Base-by-base conservation (phyloP, 2,329 filamentous ascomycete genomes). In the Gnomoniopsis smithogilvyi region DNA sequence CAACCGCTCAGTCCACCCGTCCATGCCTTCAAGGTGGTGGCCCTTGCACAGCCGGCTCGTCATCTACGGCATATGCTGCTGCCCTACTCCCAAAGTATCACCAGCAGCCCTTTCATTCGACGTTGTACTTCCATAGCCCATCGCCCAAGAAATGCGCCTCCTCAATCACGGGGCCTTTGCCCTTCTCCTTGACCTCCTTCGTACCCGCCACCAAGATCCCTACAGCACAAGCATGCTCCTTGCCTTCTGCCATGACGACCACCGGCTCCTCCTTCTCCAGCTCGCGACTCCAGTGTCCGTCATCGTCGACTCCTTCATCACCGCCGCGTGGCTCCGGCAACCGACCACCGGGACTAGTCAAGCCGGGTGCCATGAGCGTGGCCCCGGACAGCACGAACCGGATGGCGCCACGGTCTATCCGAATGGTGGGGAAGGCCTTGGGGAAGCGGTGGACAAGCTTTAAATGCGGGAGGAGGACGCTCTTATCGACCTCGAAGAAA, bases 341-440 rank as follows among this genome's bases (percentile, higher is more conserved):
- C 51, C 90, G 74, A 0, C 95, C 95, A 0, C 95, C 95, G 0
- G 86, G 76, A 21, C 87, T 92, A 30, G 95, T 99, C 67, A 99
- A 75, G 0, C 95, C 95, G 0, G 95, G 95, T 1, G 92, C 94
- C 95, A 99, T 99, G 63, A 99, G 87, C 15, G 94, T 92, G 1
- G 95, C 95, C 48, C 95, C 95, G 1, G 87, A 91, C 1, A 99
- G 84, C 26, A 99, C 94, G 76, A 99, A 99, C 62, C 95, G 91
- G 70, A 99, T 98, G 6, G 95, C 95, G 63, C 95, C 95, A 52
- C 95, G 86, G 74, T 99, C 95, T 73, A 98, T 96, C 60, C 93
- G 89, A 59, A 99, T 81, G 54, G 85, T 89, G 19, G 90, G 88
- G 73, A 99, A 94, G 60, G 86, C 89, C 66, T 86, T 79, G 11